These are phyloP conservation scores for Kluyveromyces siamensis DNA, from an alignment of 805 yeast species.

Conservation along the genomic window DNA sequence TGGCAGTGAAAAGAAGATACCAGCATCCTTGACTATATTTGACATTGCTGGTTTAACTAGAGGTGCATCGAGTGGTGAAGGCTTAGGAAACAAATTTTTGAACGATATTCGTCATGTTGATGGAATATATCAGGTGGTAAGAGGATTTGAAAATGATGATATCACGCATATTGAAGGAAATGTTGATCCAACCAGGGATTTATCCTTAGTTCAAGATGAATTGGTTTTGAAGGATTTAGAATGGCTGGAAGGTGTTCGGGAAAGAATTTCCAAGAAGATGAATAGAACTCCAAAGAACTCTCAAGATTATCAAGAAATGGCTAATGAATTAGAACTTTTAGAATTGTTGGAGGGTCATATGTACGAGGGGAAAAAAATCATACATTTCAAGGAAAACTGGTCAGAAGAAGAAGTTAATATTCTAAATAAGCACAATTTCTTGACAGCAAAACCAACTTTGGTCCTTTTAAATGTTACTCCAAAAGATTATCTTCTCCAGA, in stretches of 20 bases:
- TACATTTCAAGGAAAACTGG: constrained; percentile 54
- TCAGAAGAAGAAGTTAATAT: constrained; percentile 53
- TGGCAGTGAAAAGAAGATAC: constrained; percentile 52
- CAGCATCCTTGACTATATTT: constrained; percentile 60
- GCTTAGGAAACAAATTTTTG: constrained; percentile 73
- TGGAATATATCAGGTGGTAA: constrained; percentile 71
- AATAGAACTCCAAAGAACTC: constrained; percentile 33
- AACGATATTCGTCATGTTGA: constrained; percentile 73
- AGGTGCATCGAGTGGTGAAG: constrained; percentile 80
- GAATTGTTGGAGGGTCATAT: constrained; percentile 38
- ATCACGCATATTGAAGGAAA: constrained; percentile 66
- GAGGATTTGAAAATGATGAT: constrained; percentile 68
- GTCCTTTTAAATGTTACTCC: constrained; percentile 66
- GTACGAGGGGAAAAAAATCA: constrained; percentile 46
- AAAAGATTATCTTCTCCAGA: constrained; percentile 49
- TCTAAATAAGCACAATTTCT: constrained; percentile 59
- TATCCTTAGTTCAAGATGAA: constrained; percentile 68
- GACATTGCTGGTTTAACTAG: constrained; percentile 80
- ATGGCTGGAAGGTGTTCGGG: constrained; percentile 51
- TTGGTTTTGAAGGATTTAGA: constrained; percentile 71
- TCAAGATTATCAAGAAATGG: constrained; percentile 40
- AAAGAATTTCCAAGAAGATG: constrained; percentile 36
- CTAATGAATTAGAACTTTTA: constrained; percentile 31
- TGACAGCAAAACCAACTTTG: constrained; percentile 86
- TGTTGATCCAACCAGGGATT: constrained; percentile 68